A percentile compares a stretch with the other conserved stretches of the same genome.
Evolutionary conservation across 805 yeast genomes (phyloP).

Genomic region (Candida sakaeoensis): DNA sequence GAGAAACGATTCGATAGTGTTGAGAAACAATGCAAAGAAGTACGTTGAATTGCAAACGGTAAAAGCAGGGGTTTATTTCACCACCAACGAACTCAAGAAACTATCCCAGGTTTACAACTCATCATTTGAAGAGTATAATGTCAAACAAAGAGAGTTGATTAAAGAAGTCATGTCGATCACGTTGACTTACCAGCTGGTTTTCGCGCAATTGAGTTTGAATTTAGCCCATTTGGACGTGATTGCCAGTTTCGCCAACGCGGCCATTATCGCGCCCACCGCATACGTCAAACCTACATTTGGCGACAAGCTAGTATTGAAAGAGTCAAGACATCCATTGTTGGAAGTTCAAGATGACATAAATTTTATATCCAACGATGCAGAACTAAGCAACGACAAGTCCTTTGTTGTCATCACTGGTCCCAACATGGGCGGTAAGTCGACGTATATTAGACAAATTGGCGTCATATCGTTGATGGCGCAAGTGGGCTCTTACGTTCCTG

Average conservation of each 20-base stretch:
- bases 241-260: conserved; percentile 78
- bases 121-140: conserved; percentile 63
- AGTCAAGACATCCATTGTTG: conserved; percentile 93
- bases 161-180: conserved; percentile 80
- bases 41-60: conserved; percentile 84
- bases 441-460: conserved; percentile 87
- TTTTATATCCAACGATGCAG: conserved; percentile 92
- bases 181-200: conserved; percentile 73
- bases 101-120: conserved; percentile 56
- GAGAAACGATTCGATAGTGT: conserved; percentile 77
- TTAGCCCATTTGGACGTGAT: conserved; percentile 81
- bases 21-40: conserved; percentile 51
- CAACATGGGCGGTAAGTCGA: conserved; percentile 96
- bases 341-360: conserved; percentile 87
- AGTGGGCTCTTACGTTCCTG: conserved; percentile 85
- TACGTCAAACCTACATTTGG: conserved; percentile 66
- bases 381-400: conserved; percentile 35
- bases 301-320: conserved; percentile 42
- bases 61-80: conserved; percentile 92
- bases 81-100: conserved; percentile 62
- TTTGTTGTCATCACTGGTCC: conserved; percentile 92
- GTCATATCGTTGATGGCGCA: conserved; percentile 85
- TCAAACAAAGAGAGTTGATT: conserved; percentile 73
- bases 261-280: conserved; percentile 73
- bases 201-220: conserved; percentile 60